Base-by-base conservation (phyloP, 768 basidiomycete genomes). In the Exidia glandulosa region DNA sequence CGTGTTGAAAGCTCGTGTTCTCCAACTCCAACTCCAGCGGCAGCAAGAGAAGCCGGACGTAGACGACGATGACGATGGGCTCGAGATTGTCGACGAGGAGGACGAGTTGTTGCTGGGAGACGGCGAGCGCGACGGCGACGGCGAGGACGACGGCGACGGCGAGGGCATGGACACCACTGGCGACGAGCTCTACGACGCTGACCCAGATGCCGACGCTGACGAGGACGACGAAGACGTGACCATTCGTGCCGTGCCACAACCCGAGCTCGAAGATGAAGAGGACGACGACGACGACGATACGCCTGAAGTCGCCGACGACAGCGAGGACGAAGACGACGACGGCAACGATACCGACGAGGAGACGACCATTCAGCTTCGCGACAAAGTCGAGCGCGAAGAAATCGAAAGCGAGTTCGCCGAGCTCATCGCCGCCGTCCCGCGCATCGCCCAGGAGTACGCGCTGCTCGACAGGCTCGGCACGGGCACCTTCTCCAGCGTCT, bases 391-490 rank as follows among this genome's bases (percentile, higher is more conserved):
- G 64, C 84, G 81, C 61, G 75, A 76, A 2, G 88, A 88, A 63
- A 89, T 97, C 57, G 74, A 79, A 50, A 73, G 77, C 37, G 95
- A 98, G 72, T 93, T 98, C 45, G 68, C 73, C 0, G 82, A 88
- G 62, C 80, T 97, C 32, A 74, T 84, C 62, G 68, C 74, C 1
- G 78, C 80, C 19, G 83, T 95, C 2, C 87, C 89, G 0, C 71
- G 78, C n/a, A 76, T 95, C 57, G 68, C 73, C 3, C 67, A 75
- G 2, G 78, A 88, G 63, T 98, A 95, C 76, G 79, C 76, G 56
- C 76, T 98, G 33, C 71, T 97, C 33, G 95, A 97, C 74, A 82
- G 94, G 1, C 80, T 99, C 0, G 96, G 96, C 13, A 97, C 94
- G 58, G 79, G 78, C 78, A 57, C 23, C 10, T 99, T 99, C 74